phyloP scores from a whole-genome alignment of 345 rosid species.

The Cardamine resedifolia region DNA sequence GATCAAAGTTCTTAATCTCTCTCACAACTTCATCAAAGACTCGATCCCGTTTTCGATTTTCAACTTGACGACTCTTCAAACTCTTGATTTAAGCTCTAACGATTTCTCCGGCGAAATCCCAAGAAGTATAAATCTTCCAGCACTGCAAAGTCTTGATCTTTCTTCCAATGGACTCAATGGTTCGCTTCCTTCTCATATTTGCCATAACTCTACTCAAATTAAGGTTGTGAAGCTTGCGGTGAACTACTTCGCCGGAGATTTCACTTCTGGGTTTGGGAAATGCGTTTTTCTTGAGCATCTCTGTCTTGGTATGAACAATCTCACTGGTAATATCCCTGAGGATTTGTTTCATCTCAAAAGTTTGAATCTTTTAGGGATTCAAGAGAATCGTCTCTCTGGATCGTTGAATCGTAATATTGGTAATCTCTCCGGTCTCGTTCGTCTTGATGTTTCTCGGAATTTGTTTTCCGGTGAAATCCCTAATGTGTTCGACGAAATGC shows the following conservation, averaged over 20 bases:
- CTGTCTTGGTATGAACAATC: slow-evolving; percentile 61
- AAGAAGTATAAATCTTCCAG: slow-evolving; percentile 43
- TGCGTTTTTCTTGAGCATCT: slow-evolving; percentile 52
- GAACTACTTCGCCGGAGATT: slow-evolving; percentile 57
- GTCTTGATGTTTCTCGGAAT: slow-evolving; percentile 59
- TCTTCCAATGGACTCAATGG: slow-evolving; percentile 50
- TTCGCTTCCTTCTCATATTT: slow-evolving; percentile 52
- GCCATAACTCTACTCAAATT: slow-evolving; percentile 47
- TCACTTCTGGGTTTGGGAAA: slow-evolving; percentile 47
- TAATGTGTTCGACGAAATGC: slow-evolving; percentile 47
- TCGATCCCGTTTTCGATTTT: slow-evolving; percentile 58
- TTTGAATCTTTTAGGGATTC: slow-evolving; percentile 47
- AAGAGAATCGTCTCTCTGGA: slow-evolving; percentile 60
- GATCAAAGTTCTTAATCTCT: slow-evolving; percentile 57
- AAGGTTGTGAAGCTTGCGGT: slow-evolving; percentile 41
- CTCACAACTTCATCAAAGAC: slow-evolving; percentile 50
- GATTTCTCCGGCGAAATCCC: slow-evolving; percentile 53
- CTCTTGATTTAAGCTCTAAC: slow-evolving; percentile 62
- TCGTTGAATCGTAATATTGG: slow-evolving; percentile 41
- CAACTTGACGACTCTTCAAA: slow-evolving; percentile 41
- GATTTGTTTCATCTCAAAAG: slow-evolving; percentile 52
- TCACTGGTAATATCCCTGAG: slow-evolving; percentile 50
- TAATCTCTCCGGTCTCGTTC: slow-evolving; percentile 49
- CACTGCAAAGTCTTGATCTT: slow-evolving; percentile 45
- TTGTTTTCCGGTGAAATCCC: slow-evolving; percentile 59